Base-by-base conservation (phyloP, 768 basidiomycete genomes). In the Russula sp. region DNA sequence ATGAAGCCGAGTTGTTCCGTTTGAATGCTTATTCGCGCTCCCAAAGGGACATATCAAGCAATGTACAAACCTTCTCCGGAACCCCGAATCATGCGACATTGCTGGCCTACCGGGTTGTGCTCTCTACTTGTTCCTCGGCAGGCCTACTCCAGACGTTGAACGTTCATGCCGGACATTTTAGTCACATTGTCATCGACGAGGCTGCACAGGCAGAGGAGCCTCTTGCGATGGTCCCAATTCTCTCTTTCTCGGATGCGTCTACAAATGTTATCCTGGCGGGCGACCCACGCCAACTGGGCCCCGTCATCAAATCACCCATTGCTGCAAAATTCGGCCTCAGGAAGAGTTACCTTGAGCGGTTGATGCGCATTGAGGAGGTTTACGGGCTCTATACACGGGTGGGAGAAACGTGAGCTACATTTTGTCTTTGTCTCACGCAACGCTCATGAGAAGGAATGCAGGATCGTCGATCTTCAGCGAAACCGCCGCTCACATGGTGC, bases 191-290 rank as follows among this genome's bases (percentile, higher is more conserved):
- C 66, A 73, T 84, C 45, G 85, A 87, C 66, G 85, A 87, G 63
- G 85, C 84, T 6, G 85, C 84, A 0, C 85, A 87, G 66, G 85
- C 80, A 0, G 79, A 78, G 45, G 85, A 87, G 66, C 84, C 85
- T 0, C 81, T 84, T 65, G 70, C 78, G 7, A 81, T 86, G 78
- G 75, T 84, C 4, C 68, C 75, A 0, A 72, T 78, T 42, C 66
- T 68, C 58, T 69, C 71, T 1, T 68, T 77, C 58, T 73, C 74
- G 6, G 71, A 71, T 60, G 55, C 68, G 13, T 14, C 65, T 6
- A 78, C 77, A 1, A 77, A 76, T 40, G 66, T 78, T 40, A 67
- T 78, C 20, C 67, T 78, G 3, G 71, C 75, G 16, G 77, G 77
- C 0, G 77, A 78, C 65, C 71, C 69, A 9, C 70, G 72, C 54